Evolutionary conservation across 2,329 filamentous ascomycete genomes (phyloP).

Genomic region (Periglandula ipomoeae): DNA sequence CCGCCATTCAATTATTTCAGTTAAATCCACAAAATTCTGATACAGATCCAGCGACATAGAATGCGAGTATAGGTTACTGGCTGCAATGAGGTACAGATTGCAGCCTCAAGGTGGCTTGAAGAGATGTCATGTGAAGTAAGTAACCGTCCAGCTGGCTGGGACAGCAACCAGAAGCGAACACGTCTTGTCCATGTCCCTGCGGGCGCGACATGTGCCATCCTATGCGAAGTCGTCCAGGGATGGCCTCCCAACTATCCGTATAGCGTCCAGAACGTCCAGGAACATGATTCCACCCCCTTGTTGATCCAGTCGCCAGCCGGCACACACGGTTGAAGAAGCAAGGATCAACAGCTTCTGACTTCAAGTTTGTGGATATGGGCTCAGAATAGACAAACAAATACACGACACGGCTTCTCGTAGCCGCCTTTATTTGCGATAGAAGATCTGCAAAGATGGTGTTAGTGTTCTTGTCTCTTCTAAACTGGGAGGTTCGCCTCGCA

Average conservation of each 20-base stretch:
- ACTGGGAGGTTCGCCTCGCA: neutral
- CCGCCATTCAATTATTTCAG: neutral
- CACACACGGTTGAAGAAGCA: neutral
- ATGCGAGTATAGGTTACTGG: neutral
- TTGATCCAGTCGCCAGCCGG: neutral
- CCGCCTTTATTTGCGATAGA: conserved; percentile 10
- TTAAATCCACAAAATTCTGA: neutral
- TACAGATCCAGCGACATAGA: neutral
- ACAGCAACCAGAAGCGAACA: neutral
- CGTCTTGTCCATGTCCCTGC: neutral
- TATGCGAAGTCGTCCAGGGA: neutral
- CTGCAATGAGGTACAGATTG: neutral
- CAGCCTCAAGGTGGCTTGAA: neutral
- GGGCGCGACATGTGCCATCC: neutral
- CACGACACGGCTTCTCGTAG: neutral
- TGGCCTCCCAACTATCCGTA: neutral
- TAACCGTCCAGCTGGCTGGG: neutral
- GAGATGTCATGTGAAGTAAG: neutral
- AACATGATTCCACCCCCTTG: neutral
- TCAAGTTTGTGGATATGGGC: neutral
- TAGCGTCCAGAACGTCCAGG: neutral
- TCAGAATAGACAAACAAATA: neutral
- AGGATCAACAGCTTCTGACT: neutral
- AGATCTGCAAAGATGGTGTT: conserved; percentile 6
- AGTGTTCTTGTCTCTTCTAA: neutral